phyloP scores from a whole-genome alignment of 345 rosid species.

The Adansonia digitata region DNA sequence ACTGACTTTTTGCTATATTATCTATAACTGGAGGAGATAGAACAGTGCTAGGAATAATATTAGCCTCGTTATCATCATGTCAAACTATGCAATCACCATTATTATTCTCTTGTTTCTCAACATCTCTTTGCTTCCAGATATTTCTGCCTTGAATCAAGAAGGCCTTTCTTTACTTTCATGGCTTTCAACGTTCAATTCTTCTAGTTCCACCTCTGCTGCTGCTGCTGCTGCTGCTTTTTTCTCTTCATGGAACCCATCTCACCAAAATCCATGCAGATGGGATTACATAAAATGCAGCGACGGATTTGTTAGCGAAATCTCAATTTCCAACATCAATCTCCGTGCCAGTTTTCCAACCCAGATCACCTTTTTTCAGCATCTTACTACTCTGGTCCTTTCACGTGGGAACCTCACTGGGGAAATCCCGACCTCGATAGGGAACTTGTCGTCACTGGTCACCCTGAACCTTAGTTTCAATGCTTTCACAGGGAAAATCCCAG shows the following conservation, averaged over 20 bases:
- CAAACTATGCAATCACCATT: constrained; percentile 42
- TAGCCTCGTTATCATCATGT: constrained; percentile 40
- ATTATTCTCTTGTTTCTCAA: constrained; percentile 41
- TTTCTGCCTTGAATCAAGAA: constrained; percentile 57
- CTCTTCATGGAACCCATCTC: constrained; percentile 59
- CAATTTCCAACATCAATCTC: constrained; percentile 34
- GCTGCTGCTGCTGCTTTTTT: constrained; percentile 39
- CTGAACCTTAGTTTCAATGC: constrained; percentile 63
- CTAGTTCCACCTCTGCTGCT: too few species aligned
- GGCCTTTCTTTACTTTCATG: constrained; percentile 66
- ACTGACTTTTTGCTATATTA: background rate
- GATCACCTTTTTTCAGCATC: constrained; percentile 38
- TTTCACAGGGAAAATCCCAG: constrained; percentile 46
- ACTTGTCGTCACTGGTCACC: constrained; percentile 41
- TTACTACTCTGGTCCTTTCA: constrained; percentile 46
- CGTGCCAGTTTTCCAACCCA: constrained; percentile 47
- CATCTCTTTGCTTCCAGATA: constrained; percentile 37
- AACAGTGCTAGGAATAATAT: constrained; percentile 35
- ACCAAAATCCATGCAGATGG: constrained; percentile 63
- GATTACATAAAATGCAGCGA: constrained; percentile 38
- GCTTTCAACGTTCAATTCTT: constrained; percentile 56
- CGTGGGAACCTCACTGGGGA: constrained; percentile 49
- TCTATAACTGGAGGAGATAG: constrained; percentile 26
- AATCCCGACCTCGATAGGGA: constrained; percentile 45
- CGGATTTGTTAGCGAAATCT: constrained; percentile 42